Evolutionary conservation across 2,329 filamentous ascomycete species (phyloP).

Genomic region (Tympanopsis confertula): DNA sequence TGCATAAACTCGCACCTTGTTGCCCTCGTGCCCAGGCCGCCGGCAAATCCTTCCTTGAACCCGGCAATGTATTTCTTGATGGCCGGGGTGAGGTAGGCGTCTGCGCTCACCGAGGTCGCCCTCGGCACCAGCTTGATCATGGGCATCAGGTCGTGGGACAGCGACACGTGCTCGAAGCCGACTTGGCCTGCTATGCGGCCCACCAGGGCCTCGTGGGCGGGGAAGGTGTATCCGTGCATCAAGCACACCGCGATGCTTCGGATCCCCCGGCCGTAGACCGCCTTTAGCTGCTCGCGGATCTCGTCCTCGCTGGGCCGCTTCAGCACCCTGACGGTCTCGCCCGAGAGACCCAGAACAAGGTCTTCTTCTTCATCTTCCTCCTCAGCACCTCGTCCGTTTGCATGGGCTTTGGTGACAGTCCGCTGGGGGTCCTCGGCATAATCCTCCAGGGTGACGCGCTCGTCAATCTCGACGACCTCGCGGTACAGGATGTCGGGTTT

Average conservation of each 20-base stretch:
- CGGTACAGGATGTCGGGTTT: slow-evolving; percentile 5
- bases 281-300: slow-evolving; percentile 38
- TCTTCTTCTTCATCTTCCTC: not conserved
- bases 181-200: slow-evolving; percentile 49
- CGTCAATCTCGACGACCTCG: slow-evolving; percentile 6
- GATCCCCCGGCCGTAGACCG: slow-evolving; percentile 45
- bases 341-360: not conserved
- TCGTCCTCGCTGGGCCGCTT: slow-evolving; percentile 30
- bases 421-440: slow-evolving; percentile 59
- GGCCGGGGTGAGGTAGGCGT: slow-evolving; percentile 58
- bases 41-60: slow-evolving; percentile 50
- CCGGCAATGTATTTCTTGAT: slow-evolving; percentile 57
- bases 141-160: slow-evolving; percentile 55
- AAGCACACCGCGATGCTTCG: slow-evolving; percentile 54
- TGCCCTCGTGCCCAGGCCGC: slow-evolving; percentile 43
- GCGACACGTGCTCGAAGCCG: slow-evolving; percentile 51
- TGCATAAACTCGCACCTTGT: slow-evolving; percentile 63
- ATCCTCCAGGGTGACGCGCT: slow-evolving; percentile 38
- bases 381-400: not conserved
- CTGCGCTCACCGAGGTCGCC: slow-evolving; percentile 54
- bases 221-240: slow-evolving; percentile 61
- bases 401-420: slow-evolving; percentile 29
- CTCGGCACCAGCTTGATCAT: slow-evolving; percentile 62
- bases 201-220: slow-evolving; percentile 49
- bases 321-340: not conserved